phyloP scores from a whole-genome alignment of 202 grass and related monocot species.

The Schoenoplectus triqueter region DNA sequence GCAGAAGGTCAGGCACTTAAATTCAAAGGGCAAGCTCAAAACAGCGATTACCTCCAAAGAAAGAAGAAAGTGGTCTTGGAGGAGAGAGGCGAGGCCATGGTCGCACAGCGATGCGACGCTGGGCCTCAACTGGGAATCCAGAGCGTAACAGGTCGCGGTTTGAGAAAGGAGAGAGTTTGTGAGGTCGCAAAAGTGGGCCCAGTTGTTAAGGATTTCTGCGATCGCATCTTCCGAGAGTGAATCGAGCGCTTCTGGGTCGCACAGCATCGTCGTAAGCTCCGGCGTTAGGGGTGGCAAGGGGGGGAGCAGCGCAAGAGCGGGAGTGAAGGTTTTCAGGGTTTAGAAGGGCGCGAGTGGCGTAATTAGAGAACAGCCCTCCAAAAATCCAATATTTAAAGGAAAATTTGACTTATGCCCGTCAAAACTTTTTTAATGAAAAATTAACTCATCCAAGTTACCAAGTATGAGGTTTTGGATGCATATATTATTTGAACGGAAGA shows the following conservation, averaged over 20 bases:
- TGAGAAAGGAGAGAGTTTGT: conserved; percentile 49
- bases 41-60: conserved; percentile 60
- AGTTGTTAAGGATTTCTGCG: conserved; percentile 48
- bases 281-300: background rate
- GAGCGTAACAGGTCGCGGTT: conserved; percentile 47
- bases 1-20: background rate
- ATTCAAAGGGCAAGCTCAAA: background rate
- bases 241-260: conserved; percentile 42
- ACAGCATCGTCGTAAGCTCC: background rate
- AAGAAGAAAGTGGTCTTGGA: conserved; percentile 76
- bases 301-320: background rate
- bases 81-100: conserved; percentile 59
- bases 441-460: too few species aligned
- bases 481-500: too few species aligned
- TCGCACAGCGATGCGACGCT: conserved; percentile 56
- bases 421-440: too few species aligned
- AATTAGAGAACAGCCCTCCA: background rate
- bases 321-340: conserved; percentile 16
- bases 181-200: conserved; percentile 63
- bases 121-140: conserved; percentile 48
- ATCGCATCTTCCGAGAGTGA: conserved; percentile 45
- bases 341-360: background rate
- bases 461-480: too few species aligned
- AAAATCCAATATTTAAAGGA: background rate
- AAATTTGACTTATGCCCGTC: too few species aligned